Percentiles rank a stretch among this genome's conserved stretches.
These are phyloP conservation scores for Sesbania bispinosa DNA, from an alignment of 306 rosid genomes.

Conservation along the genomic window DNA sequence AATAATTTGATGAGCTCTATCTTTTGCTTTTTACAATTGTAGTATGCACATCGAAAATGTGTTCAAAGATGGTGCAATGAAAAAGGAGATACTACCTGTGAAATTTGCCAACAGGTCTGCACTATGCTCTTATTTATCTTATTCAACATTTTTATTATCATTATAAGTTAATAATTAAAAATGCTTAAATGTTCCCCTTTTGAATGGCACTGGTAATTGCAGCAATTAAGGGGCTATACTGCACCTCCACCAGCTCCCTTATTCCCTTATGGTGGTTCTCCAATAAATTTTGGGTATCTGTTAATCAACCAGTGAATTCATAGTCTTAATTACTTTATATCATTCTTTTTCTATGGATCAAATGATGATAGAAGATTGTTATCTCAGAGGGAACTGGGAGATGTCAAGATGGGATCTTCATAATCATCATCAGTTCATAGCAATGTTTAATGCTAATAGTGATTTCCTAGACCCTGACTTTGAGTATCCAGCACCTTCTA, in stretches of 20 bases:
- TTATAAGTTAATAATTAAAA: background rate
- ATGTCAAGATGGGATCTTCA: constrained; percentile 54
- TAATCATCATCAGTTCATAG: constrained; percentile 48
- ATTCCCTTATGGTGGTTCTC: constrained; percentile 50
- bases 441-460: constrained; percentile 39
- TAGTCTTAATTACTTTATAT: background rate
- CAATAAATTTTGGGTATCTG: constrained; percentile 53
- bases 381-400: constrained; percentile 66
- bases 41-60: constrained; percentile 83
- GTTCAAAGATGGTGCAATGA: constrained; percentile 95
- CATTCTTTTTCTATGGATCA: background rate
- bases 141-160: background rate
- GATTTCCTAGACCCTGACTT: constrained; percentile 44
- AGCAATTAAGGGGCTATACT: constrained; percentile 64
- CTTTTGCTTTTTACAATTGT: constrained; percentile 22
- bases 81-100: constrained; percentile 83
- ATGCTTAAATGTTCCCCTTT: background rate
- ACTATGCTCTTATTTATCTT: background rate
- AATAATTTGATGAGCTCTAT: background rate
- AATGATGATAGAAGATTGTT: constrained; percentile 16
- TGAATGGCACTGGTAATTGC: constrained; percentile 16
- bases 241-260: constrained; percentile 59
- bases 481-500: constrained; percentile 51
- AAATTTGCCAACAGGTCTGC: constrained; percentile 80
- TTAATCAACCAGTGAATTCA: background rate